Conservation (phyloP, 164 flowering plant genomes). For the Piper betle region DNA sequence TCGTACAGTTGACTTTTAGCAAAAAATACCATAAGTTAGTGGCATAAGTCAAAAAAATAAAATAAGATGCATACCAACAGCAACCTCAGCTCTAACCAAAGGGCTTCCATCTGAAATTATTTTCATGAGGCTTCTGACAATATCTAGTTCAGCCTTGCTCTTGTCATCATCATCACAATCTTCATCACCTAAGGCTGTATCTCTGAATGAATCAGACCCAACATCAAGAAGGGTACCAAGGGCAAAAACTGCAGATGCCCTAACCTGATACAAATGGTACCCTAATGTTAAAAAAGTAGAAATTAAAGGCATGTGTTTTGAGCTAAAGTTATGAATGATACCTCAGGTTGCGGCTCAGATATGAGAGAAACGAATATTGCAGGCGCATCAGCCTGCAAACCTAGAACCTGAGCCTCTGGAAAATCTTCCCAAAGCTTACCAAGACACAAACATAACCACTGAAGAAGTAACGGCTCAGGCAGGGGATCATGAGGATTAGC, state of each 20-base stretch:
- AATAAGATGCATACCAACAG: slow-evolving; percentile 57
- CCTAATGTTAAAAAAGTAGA: neutral
- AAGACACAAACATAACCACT: slow-evolving; percentile 86
- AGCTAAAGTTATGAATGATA: slow-evolving; percentile 7
- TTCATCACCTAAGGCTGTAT: slow-evolving; percentile 53
- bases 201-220: slow-evolving; percentile 62
- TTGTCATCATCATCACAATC: slow-evolving; percentile 89
- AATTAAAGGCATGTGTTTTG: neutral
- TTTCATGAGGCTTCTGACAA: slow-evolving; percentile 60
- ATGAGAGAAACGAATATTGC: slow-evolving; percentile 44
- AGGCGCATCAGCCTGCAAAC: slow-evolving; percentile 66
- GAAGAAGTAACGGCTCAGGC: slow-evolving; percentile 67
- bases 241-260: slow-evolving; percentile 91
- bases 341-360: slow-evolving; percentile 94
- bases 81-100: slow-evolving; percentile 85
- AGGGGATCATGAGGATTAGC: slow-evolving; percentile 39
- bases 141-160: slow-evolving; percentile 51
- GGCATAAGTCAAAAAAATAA: too few species aligned
- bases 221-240: slow-evolving; percentile 73
- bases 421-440: slow-evolving; percentile 94
- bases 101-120: slow-evolving; percentile 94
- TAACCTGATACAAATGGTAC: slow-evolving; percentile 38
- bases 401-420: slow-evolving; percentile 56
- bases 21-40: too few species aligned
- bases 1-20: too few species aligned